Evolutionary conservation across 495 filamentous ascomycete genomes (phyloP).

Genomic region (Penicillium cinerascens): DNA sequence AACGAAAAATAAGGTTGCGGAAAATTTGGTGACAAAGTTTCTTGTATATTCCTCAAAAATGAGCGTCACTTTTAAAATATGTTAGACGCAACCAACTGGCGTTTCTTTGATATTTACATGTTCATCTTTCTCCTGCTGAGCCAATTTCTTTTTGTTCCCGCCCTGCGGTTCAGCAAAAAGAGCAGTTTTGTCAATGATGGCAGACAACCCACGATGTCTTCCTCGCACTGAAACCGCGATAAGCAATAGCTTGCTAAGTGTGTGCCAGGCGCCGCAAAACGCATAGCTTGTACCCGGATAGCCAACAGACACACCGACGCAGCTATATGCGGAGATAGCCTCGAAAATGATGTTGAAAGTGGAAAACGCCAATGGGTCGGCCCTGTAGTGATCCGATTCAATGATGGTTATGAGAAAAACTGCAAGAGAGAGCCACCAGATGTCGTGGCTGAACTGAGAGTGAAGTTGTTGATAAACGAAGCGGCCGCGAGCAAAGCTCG

Average conservation of each 20-base stretch:
- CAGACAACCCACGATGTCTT: constrained; percentile 62
- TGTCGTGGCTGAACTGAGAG: constrained; percentile 77
- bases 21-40: too few relatives aligned
- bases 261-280: constrained; percentile 69
- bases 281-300: constrained; percentile 61
- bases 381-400: constrained; percentile 62
- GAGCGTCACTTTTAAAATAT: neutral
- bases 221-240: constrained; percentile 73
- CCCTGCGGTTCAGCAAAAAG: neutral
- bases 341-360: constrained; percentile 90
- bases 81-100: neutral
- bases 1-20: too few relatives aligned
- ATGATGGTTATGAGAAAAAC: constrained; percentile 66
- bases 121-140: neutral
- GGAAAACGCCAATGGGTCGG: constrained; percentile 64
- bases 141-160: neutral
- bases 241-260: constrained; percentile 68
- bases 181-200: neutral
- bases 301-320: constrained; percentile 74
- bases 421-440: constrained; percentile 79
- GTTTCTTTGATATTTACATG: neutral
- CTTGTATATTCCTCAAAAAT: neutral
- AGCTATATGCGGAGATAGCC: constrained; percentile 79
- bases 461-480: constrained; percentile 61
- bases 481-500: constrained; percentile 33